A percentile compares a stretch with the other conserved stretches of the same genome.
These are phyloP conservation scores for Panus rudis DNA, from an alignment of 768 basidiomycete genomes.

Conservation along the genomic window DNA sequence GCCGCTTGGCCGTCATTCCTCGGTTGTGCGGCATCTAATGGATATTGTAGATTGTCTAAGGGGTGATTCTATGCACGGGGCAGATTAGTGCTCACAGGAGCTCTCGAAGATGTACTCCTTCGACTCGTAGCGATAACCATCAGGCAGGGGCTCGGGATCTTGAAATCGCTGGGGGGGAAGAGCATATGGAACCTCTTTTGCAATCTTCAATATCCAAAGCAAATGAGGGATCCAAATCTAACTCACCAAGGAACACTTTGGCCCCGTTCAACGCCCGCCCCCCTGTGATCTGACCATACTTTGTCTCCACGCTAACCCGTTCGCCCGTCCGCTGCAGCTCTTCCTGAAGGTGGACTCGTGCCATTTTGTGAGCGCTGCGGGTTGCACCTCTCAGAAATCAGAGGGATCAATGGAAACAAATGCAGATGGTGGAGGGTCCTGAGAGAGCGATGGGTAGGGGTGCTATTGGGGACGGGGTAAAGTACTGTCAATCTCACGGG, in stretches of 20 bases:
- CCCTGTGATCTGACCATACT: constrained; percentile 49
- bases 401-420: too few relatives aligned
- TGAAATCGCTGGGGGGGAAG: constrained; percentile 57
- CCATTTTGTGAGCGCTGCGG: too few relatives aligned
- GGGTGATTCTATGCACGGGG: background rate
- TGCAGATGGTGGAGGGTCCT: too few relatives aligned
- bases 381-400: too few relatives aligned
- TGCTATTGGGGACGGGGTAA: too few relatives aligned
- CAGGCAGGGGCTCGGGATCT: constrained; percentile 52
- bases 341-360: constrained; percentile 43
- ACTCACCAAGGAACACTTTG: constrained; percentile 56
- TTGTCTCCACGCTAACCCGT: constrained; percentile 45
- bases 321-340: constrained; percentile 37
- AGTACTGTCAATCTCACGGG: too few relatives aligned
- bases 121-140: constrained; percentile 45
- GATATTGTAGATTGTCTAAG: constrained; percentile 1
- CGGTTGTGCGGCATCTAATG: constrained; percentile 54
- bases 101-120: constrained; percentile 58
- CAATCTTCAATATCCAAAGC: background rate
- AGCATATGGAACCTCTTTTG: constrained; percentile 74
- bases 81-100: constrained; percentile 36
- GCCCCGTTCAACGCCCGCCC: constrained; percentile 55
- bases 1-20: constrained; percentile 56
- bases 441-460: too few relatives aligned
- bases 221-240: background rate